Evolutionary conservation across 1,284 basidiomycete species (phyloP), one percentile per base, ranked within the genome.

Genomic region (Leccinum griseonigrum): DNA sequence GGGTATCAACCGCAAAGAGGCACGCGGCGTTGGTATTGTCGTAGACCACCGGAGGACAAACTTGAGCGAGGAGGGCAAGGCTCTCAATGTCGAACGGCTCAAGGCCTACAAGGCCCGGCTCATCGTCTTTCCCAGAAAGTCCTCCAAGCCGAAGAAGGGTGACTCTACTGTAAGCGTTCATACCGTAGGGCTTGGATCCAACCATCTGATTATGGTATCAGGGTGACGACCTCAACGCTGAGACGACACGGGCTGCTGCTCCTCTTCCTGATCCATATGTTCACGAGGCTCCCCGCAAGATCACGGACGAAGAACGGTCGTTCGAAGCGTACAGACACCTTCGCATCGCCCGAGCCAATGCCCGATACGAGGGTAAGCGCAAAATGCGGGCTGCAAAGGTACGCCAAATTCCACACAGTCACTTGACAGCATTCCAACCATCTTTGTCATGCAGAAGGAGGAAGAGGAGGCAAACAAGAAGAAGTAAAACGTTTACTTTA

Each of bases 21-120:
- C 97, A 51, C 87, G 89, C 66, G 88, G 92, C 72, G 81, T 99
- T 72, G 97, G 97, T 66, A 94, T 99, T 74, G 90, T 94, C 67
- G 95, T 98, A 69, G 97, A 99, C 82, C 95, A 98, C 85, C 87
- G 97, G 79, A 90, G 97, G 83, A 88, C 95, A 79, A 98, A 97
- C 84, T 78, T 95, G 81, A 95, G 92, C 75, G 97, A 97, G 84
- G 97, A 99, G 87, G 93, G 94, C 76, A 95, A 98, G 82, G 86
- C 90, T 74, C 75, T 98, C 76, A 99, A 99, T 80, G 91, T 97
- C 61, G 94, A 97, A 81, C 86, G 97, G 74, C 84, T 99, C 78
- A 88, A 94, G 81, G 92, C 92, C 56, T 99, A 99, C 92, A 94
- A 93, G 84, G 79, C 83, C 65, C 87, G 85, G 65, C 76, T 94